Base-by-base conservation (phyloP, 2,329 filamentous ascomycete genomes). In the Phaeophleospora eucalypticola region DNA sequence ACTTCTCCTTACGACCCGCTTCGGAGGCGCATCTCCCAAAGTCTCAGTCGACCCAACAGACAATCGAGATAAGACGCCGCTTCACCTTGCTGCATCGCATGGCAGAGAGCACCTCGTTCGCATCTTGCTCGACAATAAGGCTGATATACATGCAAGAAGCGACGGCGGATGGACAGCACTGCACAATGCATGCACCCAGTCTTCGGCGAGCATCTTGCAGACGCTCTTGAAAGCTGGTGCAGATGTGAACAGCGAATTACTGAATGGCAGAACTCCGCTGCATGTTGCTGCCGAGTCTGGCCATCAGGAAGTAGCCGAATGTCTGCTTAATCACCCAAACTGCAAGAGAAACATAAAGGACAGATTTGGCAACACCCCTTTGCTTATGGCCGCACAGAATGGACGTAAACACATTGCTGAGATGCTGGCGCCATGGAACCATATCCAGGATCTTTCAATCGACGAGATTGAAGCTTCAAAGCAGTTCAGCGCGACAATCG, bases 151-250 rank as follows among this genome's bases (percentile, higher is more conserved):
- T 67, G 84, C 87, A 34, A 82, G 80, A 29, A 93, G 97, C 60
- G 89, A 95, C 66, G 86, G 90, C 55, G 91, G 90, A 21, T 91
- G 96, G 67, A 95, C 90, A 0, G 89, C 91, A 3, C 72, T 98
- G 57, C 93, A 98, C 65, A 51, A 56, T 44, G 46, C 56, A 41
- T 53, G 52, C n/a, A 46, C 46, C 9, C 45, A 52, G 6, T 51
- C 44, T 18, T 45, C 49, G 3, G 18, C 21, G n/a, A 27, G 48
- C 10, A 41, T 60, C 12, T 48, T 62, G 4, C 48, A 54, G 27
- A 41, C 54, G 10, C 51, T 63, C 2, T 40, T 64, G 3, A 45
- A 49, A 20, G 56, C 52, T 27, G 52, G 52, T 10, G 57, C 58
- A 8, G 53, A 63, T 36, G 49, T 61, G 42, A 58, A 64, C 47